Evolutionary conservation across 768 basidiomycete species (phyloP), one percentile per base, ranked within the genome.

Genomic region (Serpula lacrymans): DNA sequence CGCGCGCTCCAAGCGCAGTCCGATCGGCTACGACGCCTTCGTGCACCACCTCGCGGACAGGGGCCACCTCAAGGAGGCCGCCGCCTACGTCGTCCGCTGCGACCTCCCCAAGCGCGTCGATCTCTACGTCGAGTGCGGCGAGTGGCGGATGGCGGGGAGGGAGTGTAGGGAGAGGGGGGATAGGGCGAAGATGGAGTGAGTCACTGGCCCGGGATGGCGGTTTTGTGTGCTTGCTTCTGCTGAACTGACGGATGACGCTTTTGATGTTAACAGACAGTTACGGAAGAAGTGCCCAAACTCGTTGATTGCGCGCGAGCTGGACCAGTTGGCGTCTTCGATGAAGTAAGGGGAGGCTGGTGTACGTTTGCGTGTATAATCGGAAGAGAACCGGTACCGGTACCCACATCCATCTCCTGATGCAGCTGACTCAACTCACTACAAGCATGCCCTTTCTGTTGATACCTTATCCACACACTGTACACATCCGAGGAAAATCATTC

Each of bases 1-100:
- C 57, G 80, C 92, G 2, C 86, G 82, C 51, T 86, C 84, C 25
- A 93, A 80, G 63, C 78, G 90, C 50, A 91, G 87, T 60, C 94
- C 95, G 4, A 97, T 98, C 43, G 95, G 96, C 1, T 98, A 95
- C 55, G 94, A 97, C 56, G 75, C 85, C 1, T 92, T 92, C 57
- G 91, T 93, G 18, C 78, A 72, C 26, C 81, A 88, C 49, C 73
- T 96, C 26, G 76, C 88, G 21, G 72, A 79, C 36, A 78, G 81
- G 27, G 89, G 88, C 0, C 80, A 84, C 58, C 53, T 62, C 20
- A 88, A 78, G 54, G 87, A 95, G 55, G 96, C 90, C 3, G 68
- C 79, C 1, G 42, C 67, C 4, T 98, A 85, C 55, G 88, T 98
- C 16, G 62, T 82, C 2, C 80, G 82, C 21, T 98, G 95, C 53